Percentiles rank a stretch among this genome's conserved stretches.
Evolutionary conservation across 2,329 filamentous ascomycete genomes (phyloP).

Genomic region (Colletotrichum sp.): DNA sequence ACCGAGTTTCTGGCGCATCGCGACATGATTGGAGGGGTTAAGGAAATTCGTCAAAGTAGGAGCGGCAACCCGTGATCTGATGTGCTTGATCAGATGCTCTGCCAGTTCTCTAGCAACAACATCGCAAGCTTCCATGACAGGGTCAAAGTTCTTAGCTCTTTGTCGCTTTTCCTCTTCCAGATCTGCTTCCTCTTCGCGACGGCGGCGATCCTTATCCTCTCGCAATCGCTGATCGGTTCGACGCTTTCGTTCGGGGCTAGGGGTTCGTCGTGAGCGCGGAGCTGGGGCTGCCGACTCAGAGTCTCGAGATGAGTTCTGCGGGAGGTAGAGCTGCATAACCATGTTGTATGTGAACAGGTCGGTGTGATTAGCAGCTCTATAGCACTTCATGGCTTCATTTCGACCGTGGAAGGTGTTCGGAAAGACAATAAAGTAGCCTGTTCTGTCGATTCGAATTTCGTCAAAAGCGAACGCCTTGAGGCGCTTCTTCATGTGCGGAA

Average conservation of each 20-base stretch:
- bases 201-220: slow-evolving; percentile 69
- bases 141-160: slow-evolving; percentile 86
- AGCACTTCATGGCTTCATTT: slow-evolving; percentile 82
- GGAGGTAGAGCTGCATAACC: slow-evolving; percentile 78
- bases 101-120: slow-evolving; percentile 80
- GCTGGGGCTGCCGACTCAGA: slow-evolving; percentile 21
- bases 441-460: slow-evolving; percentile 81
- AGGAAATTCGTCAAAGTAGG: slow-evolving; percentile 82
- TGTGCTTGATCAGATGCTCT: slow-evolving; percentile 86
- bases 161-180: slow-evolving; percentile 90
- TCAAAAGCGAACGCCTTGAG: slow-evolving; percentile 83
- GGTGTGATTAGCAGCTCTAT: slow-evolving; percentile 77
- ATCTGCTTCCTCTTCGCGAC: slow-evolving; percentile 79
- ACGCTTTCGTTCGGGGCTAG: slow-evolving; percentile 37
- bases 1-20: slow-evolving; percentile 81
- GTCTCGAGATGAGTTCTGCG: slow-evolving; percentile 22
- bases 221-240: slow-evolving; percentile 56
- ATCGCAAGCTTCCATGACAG: slow-evolving; percentile 83
- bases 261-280: slow-evolving; percentile 35
- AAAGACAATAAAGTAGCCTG: slow-evolving; percentile 93
- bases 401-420: slow-evolving; percentile 78
- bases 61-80: slow-evolving; percentile 85
- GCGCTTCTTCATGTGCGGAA: slow-evolving; percentile 89
- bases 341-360: slow-evolving; percentile 91
- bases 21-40: slow-evolving; percentile 78